phyloP scores from a whole-genome alignment of 108 stramenopile species.

The Cyclotella distinguenda region DNA sequence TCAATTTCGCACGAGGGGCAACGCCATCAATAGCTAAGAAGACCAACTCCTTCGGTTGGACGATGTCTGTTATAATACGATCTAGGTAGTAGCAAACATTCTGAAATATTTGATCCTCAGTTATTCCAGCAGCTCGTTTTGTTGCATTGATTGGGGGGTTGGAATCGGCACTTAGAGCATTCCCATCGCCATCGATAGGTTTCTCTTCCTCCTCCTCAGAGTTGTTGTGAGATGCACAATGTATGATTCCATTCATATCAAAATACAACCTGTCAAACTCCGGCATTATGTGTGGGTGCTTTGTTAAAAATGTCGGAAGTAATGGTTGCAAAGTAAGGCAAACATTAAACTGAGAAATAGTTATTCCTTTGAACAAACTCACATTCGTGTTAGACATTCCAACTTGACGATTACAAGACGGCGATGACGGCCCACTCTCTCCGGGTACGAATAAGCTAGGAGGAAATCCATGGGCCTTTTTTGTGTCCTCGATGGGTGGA shows the following conservation, averaged over 20 bases:
- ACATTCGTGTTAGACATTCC: slow-evolving; percentile 32
- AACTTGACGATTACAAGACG: slow-evolving; percentile 8
- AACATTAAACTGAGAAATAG: not conserved
- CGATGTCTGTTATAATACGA: slow-evolving; percentile 88
- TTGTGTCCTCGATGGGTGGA: slow-evolving; percentile 63
- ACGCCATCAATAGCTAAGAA: slow-evolving; percentile 98
- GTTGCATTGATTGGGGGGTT: slow-evolving; percentile 9
- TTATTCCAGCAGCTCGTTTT: slow-evolving; percentile 24
- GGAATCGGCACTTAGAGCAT: slow-evolving; percentile 1
- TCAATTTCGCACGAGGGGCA: slow-evolving; percentile 97
- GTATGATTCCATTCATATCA: slow-evolving; percentile 98
- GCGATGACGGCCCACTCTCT: too few relatives aligned
- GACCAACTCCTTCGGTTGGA: slow-evolving; percentile 84
- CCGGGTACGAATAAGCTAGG: slow-evolving; percentile 9
- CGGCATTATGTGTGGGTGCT: slow-evolving; percentile 61
- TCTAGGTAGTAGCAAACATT: slow-evolving; percentile 89
- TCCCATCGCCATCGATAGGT: slow-evolving; percentile 3
- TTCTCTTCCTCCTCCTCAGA: slow-evolving; percentile 56
- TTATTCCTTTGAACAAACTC: not conserved
- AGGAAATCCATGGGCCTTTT: slow-evolving; percentile 31
- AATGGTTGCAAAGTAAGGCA: not conserved
- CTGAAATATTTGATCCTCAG: slow-evolving; percentile 72
- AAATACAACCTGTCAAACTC: slow-evolving; percentile 95
- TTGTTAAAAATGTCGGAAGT: not conserved
- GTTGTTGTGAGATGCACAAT: slow-evolving; percentile 95